Percentiles rank a stretch among this genome's conserved stretches.
These are phyloP conservation scores for Suzukiozyma palmioleophila DNA, from an alignment of 1,139 yeast species.

Conservation along the genomic window DNA sequence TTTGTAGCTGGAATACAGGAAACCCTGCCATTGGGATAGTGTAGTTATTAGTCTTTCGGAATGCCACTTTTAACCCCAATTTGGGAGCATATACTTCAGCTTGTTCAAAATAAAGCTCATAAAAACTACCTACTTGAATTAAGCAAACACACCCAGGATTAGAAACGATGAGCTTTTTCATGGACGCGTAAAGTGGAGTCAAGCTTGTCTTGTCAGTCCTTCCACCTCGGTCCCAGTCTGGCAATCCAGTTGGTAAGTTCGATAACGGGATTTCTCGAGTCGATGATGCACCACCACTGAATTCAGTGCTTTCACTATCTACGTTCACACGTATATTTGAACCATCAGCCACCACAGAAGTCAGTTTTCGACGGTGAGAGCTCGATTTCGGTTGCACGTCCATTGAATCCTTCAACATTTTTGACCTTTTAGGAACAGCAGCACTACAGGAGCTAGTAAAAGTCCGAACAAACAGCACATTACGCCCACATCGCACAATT, in stretches of 20 bases:
- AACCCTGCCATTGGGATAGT: slow-evolving; percentile 88
- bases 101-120: slow-evolving; percentile 84
- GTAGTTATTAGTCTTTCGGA: slow-evolving; percentile 37
- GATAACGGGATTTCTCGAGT: too few relatives aligned
- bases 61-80: slow-evolving; percentile 54
- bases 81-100: slow-evolving; percentile 71
- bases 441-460: not conserved
- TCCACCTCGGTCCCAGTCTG: slow-evolving; percentile 42
- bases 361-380: too few relatives aligned
- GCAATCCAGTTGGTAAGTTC: not conserved
- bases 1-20: slow-evolving; percentile 66
- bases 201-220: slow-evolving; percentile 24
- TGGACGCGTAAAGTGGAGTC: slow-evolving; percentile 35
- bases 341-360: too few relatives aligned
- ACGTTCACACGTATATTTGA: too few relatives aligned
- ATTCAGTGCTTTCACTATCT: too few relatives aligned
- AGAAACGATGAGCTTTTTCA: slow-evolving; percentile 30
- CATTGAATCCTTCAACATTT: too few relatives aligned
- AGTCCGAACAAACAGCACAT: not conserved
- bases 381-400: too few relatives aligned
- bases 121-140: slow-evolving; percentile 87
- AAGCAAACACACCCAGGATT: slow-evolving; percentile 69
- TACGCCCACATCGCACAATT: not conserved
- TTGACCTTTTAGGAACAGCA: too few relatives aligned
- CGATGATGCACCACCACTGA: too few relatives aligned